Base-by-base conservation (phyloP, 805 yeast genomes). In the Lipomyces lipofer region DNA sequence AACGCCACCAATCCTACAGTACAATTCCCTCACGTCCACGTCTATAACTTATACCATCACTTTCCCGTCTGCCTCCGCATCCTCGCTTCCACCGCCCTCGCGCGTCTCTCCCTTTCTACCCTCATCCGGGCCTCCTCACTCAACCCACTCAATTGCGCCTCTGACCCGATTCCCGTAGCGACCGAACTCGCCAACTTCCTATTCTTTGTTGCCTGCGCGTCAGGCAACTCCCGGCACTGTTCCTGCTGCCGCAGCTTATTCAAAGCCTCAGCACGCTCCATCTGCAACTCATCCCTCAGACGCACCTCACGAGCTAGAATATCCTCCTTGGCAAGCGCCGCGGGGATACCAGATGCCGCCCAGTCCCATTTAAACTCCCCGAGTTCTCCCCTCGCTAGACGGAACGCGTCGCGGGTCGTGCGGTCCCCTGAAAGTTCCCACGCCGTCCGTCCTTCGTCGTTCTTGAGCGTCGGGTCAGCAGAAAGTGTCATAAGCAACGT, bases 21-120 rank as follows among this genome's bases (percentile, higher is more conserved):
- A n/a, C n/a, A n/a, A n/a, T n/a, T n/a, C n/a, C n/a, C n/a, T n/a
- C n/a, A n/a, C n/a, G n/a, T n/a, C n/a, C n/a, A n/a, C n/a, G n/a
- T n/a, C n/a, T n/a, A n/a, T n/a, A n/a, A n/a, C n/a, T 7, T 36
- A 7, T 36, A n/a, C 10, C 33, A n/a, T 15, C 29, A 22, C 45
- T 25, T 9, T 15, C 13, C 29, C 45, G 25, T 19, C 40, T n/a
- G 40, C 32, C 15, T 13, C 45, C 17, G n/a, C 46, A 53, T 35
- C 22, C 99, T 77, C 0, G 92, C 96, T 68, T 94, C 98, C 0
- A 96, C 97, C 0, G 99, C 99, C 51, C 98, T 78, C 0, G 97
- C 97, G 51, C 98, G 77, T 66, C 91, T 91, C 65, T 94, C 99
- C 56, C 99, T 80, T 86, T 91, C 90, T 19, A 94, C 72, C 64